Evolutionary conservation across 1,284 basidiomycete genomes (phyloP).

Genomic region (Irpex sp.): DNA sequence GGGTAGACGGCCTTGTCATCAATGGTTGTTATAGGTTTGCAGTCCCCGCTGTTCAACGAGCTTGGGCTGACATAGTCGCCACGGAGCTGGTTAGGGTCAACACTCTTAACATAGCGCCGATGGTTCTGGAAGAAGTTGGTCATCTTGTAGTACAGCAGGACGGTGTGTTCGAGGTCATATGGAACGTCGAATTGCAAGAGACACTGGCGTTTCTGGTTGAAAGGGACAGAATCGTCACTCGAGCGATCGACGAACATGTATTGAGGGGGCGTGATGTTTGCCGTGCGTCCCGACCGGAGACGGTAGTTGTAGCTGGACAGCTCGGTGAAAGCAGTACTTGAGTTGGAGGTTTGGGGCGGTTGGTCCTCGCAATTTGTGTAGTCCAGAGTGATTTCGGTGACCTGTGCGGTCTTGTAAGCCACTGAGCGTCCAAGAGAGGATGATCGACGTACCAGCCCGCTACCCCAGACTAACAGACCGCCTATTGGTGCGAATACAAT

Average conservation of each 20-base stretch:
- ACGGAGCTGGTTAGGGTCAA: constrained; percentile 81
- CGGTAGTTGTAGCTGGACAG: constrained; percentile 68
- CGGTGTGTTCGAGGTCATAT: constrained; percentile 65
- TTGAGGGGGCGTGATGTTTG: constrained; percentile 45
- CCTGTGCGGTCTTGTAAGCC: constrained; percentile 33
- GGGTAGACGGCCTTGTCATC: constrained; percentile 73
- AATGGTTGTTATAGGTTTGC: constrained; percentile 75
- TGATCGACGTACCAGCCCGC: constrained; percentile 46
- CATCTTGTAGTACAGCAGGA: constrained; percentile 96
- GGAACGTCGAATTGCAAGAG: constrained; percentile 80
- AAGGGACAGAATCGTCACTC: constrained; percentile 32
- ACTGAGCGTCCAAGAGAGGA: background rate
- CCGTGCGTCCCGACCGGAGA: constrained; percentile 52
- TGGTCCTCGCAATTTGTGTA: constrained; percentile 89
- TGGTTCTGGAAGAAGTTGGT: constrained; percentile 99
- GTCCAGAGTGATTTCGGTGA: constrained; percentile 92
- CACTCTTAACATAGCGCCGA: constrained; percentile 92
- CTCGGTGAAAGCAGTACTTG: constrained; percentile 34
- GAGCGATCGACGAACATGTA: constrained; percentile 65
- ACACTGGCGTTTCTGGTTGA: constrained; percentile 56
- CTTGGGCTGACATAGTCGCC: constrained; percentile 56
- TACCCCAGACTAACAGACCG: constrained; percentile 89
- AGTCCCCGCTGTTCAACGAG: constrained; percentile 71
- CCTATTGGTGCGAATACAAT: constrained; percentile 96
- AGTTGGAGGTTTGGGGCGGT: constrained; percentile 32